Conservation (phyloP, 2,329 filamentous ascomycete species). For the Hortaea sp. region DNA sequence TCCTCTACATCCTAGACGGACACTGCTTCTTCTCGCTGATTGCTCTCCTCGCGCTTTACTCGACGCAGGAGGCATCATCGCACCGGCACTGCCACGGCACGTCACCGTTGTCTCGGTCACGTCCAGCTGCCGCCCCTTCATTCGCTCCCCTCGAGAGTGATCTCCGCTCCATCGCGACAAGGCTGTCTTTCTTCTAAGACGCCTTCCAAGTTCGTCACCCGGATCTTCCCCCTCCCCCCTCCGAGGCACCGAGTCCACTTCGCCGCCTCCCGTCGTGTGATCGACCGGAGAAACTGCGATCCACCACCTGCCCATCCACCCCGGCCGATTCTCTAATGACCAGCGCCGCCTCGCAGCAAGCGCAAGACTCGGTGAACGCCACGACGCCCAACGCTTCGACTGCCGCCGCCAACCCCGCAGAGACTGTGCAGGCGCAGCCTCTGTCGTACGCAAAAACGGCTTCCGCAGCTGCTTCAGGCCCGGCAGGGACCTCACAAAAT, state of each 20-base stretch:
- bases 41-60: slow-evolving; percentile 7
- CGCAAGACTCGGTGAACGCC: slow-evolving; percentile 37
- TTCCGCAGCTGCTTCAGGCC: slow-evolving; percentile 40
- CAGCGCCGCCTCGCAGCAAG: slow-evolving; percentile 47
- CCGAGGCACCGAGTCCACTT: slow-evolving; percentile 6
- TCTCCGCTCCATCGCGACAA: background rate
- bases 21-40: background rate
- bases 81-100: slow-evolving; percentile 3
- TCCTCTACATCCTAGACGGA: slow-evolving; percentile 9
- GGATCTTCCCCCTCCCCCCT: too few relatives aligned
- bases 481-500: slow-evolving; percentile 45
- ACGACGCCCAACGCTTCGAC: slow-evolving; percentile 38
- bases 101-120: slow-evolving; percentile 2
- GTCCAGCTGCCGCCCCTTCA: background rate
- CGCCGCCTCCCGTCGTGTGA: slow-evolving; percentile 5
- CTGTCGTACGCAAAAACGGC: slow-evolving; percentile 52
- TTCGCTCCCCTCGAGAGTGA: background rate
- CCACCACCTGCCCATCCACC: slow-evolving; percentile 7
- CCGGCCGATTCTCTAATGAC: slow-evolving; percentile 44
- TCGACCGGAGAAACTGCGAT: too few relatives aligned
- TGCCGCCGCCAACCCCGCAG: slow-evolving; percentile 40
- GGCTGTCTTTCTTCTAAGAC: too few relatives aligned
- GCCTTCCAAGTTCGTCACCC: background rate
- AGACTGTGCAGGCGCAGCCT: slow-evolving; percentile 45
- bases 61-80: slow-evolving; percentile 7